Base-by-base conservation (phyloP, 345 rosid species). In the Kernera saxatilis region DNA sequence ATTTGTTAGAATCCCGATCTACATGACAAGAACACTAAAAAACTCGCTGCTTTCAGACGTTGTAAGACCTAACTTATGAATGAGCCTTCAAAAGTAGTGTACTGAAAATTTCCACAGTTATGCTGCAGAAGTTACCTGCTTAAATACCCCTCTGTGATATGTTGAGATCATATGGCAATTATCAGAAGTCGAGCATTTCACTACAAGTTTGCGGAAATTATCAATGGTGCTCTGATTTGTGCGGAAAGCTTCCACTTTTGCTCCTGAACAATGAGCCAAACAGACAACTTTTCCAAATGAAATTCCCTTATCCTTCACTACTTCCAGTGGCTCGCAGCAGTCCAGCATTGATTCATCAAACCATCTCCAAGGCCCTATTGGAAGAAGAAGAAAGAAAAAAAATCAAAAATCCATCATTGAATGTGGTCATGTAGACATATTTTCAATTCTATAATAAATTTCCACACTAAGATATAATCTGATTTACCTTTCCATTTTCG, bases 321-420 rank as follows among this genome's bases (percentile, higher is more conserved):
- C 82, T 59, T 93, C 98, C 56, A 93, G 74, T n/a, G 97, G 96
- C 80, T 93, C 96, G 50, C 98, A 93, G 69, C 98, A 93, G 41
- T 88, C 96, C 17, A 93, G 78, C 98, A 93, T 91, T 43, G 95
- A 86, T 71, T 88, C 98, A 80, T 93, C 98, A 70, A 93, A 93
- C 98, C 98, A 93, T 79, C 98, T 86, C 97, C 97, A 93, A 22
- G 98, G 96, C 77, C 98, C 98, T 93, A 71, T 40, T 30, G 19
- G 54, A 62, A 36, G 1, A 30, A 3, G 8, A 3, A 7, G 0
- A 76, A 51, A 76, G 15, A n/a, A 12, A 58, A 39, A 8, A 5
- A 27, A 15, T 66, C 6, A 57, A 49, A 41, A 49, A 63, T 3
- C 14, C 17, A 53, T 17, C 21, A 48, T 5, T 53, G 13, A 64